A percentile compares a stretch with the other conserved stretches of the same genome.
Evolutionary conservation across 257 asterid species (phyloP).

Genomic region (Rhazya stricta): DNA sequence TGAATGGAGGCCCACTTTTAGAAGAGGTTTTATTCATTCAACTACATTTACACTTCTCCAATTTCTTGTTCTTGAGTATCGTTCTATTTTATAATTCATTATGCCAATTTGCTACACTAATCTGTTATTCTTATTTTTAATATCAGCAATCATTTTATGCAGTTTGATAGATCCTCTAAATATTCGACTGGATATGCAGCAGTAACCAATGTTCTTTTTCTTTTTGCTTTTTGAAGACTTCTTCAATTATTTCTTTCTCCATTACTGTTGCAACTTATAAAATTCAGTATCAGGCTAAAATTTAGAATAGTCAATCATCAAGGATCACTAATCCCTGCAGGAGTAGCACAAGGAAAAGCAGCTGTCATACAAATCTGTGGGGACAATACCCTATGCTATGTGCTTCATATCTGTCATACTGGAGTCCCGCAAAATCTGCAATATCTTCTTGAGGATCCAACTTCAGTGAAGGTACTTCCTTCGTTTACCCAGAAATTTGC

Average conservation of each 20-base stretch:
- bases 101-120: neutral
- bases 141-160: neutral
- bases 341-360: conserved; percentile 75
- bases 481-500: neutral
- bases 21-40: conserved; percentile 42
- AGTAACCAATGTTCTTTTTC: neutral
- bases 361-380: conserved; percentile 93
- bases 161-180: neutral
- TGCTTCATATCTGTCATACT: conserved; percentile 72
- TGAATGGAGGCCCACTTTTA: conserved; percentile 89
- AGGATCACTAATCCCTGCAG: conserved; percentile 34
- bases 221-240: neutral
- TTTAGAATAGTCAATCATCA: conserved; percentile 16
- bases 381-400: conserved; percentile 53
- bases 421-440: conserved; percentile 65
- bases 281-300: neutral
- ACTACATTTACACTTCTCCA: neutral
- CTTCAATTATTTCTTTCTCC: neutral
- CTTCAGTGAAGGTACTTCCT: conserved; percentile 55
- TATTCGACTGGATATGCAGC: no score
- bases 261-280: neutral
- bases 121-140: neutral
- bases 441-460: conserved; percentile 62
- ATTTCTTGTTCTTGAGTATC: no score
- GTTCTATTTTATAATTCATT: neutral